These are phyloP conservation scores for Penicillium dipodomyicola DNA, from an alignment of 495 filamentous ascomycete genomes.

Conservation along the genomic window DNA sequence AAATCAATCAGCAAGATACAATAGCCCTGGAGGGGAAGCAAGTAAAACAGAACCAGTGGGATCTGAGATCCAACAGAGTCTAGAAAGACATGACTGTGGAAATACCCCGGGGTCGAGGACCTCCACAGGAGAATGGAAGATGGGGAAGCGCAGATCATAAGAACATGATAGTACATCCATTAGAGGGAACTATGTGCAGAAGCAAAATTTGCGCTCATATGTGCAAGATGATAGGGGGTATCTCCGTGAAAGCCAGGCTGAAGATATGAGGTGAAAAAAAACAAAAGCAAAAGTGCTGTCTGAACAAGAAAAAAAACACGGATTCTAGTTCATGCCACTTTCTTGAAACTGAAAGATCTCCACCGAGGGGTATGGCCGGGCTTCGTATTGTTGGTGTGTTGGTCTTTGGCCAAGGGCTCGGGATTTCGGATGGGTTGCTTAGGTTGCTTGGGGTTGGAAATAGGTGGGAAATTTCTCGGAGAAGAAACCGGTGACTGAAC, in stretches of 20 bases:
- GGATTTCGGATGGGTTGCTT: not conserved
- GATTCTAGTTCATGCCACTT: constrained; percentile 18
- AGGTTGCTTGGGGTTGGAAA: constrained; percentile 20
- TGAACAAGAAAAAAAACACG: constrained; percentile 10
- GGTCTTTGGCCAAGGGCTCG: constrained; percentile 13
- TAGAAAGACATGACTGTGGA: constrained; percentile 24
- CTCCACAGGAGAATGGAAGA: constrained; percentile 18
- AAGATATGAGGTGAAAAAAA: constrained; percentile 18
- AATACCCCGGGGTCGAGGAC: not conserved
- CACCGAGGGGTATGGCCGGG: constrained; percentile 23
- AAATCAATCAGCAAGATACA: not conserved
- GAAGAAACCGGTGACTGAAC: constrained; percentile 14
- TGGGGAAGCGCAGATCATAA: constrained; percentile 19
- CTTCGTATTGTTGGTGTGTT: constrained; percentile 15
- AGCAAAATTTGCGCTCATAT: constrained; percentile 26
- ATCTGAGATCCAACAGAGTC: constrained; percentile 16
- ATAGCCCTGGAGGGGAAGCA: constrained; percentile 10
- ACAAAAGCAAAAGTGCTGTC: constrained; percentile 21
- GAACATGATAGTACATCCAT: constrained; percentile 40
- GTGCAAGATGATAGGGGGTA: constrained; percentile 27
- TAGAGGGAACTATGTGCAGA: constrained; percentile 38
- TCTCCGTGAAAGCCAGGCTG: constrained; percentile 20
- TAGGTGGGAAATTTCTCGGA: constrained; percentile 12
- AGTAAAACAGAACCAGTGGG: constrained; percentile 4
- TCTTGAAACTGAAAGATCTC: constrained; percentile 33